Conservation (phyloP, 2,329 filamentous ascomycete species). For the Gnomoniopsis sp. region DNA sequence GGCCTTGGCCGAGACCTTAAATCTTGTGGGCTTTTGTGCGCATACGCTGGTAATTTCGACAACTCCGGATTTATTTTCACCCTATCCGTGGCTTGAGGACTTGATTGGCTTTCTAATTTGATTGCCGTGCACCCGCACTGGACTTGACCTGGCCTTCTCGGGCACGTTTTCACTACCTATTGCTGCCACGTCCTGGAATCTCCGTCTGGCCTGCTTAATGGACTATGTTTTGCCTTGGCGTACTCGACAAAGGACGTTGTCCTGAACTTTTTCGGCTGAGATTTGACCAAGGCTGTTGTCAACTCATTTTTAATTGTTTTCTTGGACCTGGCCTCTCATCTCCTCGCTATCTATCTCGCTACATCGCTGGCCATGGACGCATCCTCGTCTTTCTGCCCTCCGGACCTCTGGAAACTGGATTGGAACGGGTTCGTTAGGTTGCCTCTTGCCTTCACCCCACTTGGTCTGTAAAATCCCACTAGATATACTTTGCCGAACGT, state of each 20-base stretch:
- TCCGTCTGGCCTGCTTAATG: neutral
- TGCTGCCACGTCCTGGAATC: neutral
- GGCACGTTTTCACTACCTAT: neutral
- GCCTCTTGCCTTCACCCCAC: conserved; percentile 19
- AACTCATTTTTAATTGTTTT: neutral
- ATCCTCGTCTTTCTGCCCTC: neutral
- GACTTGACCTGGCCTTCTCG: neutral
- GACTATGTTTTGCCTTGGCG: neutral
- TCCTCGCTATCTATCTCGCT: too few species aligned
- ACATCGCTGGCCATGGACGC: too few species aligned
- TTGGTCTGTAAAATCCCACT: conserved; percentile 36
- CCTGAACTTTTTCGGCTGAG: neutral
- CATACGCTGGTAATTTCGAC: neutral
- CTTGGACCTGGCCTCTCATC: neutral
- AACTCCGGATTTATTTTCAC: neutral
- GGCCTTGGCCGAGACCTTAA: neutral
- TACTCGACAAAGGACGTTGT: conserved; percentile 1
- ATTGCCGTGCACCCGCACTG: conserved; percentile 17
- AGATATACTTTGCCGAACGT: neutral
- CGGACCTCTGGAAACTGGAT: neutral
- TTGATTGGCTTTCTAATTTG: conserved; percentile 9
- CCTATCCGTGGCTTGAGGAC: neutral
- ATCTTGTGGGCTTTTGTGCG: neutral
- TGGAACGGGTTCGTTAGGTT: conserved; percentile 2
- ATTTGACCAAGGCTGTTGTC: neutral